These are phyloP conservation scores for Citrus mangshanensis DNA, from an alignment of 345 rosid genomes.

Conservation along the genomic window DNA sequence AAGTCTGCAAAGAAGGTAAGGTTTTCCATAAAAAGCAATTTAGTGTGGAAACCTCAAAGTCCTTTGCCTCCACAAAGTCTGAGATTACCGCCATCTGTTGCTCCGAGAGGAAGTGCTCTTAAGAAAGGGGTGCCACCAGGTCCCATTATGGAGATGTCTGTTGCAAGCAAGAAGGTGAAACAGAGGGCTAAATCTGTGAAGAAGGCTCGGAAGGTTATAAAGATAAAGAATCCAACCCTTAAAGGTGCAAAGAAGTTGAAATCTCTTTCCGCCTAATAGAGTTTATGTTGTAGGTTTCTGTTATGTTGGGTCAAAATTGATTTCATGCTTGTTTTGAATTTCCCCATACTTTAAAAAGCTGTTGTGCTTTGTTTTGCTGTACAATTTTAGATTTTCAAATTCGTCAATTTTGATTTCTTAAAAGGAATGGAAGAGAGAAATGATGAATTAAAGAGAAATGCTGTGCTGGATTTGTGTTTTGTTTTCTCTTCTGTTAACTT, in stretches of 20 bases:
- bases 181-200: conserved; percentile 47
- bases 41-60: conserved; percentile 96
- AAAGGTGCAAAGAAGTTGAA: conserved; percentile 58
- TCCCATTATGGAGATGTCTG: conserved; percentile 63
- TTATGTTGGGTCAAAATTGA: not conserved
- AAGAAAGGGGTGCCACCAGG: conserved; percentile 91
- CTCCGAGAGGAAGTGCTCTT: conserved; percentile 98
- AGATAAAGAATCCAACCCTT: conserved; percentile 33
- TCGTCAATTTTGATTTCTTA: not conserved
- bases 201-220: conserved; percentile 51
- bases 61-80: conserved; percentile 89
- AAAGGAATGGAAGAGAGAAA: not conserved
- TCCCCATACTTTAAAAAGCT: not conserved
- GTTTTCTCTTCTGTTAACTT: not conserved
- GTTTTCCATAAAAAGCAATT: conserved; percentile 82
- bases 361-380: not conserved
- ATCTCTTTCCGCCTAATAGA: conserved; percentile 29
- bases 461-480: not conserved
- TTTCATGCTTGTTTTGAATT: conserved; percentile 4
- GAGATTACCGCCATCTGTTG: conserved; percentile 91
- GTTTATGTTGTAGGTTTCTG: conserved; percentile 4
- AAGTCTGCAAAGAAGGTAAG: conserved; percentile 84
- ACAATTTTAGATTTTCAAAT: not conserved
- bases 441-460: not conserved
- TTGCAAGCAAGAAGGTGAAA: conserved; percentile 48